Conservation (phyloP, 306 rosid species). For the Castanopsis chinensis region DNA sequence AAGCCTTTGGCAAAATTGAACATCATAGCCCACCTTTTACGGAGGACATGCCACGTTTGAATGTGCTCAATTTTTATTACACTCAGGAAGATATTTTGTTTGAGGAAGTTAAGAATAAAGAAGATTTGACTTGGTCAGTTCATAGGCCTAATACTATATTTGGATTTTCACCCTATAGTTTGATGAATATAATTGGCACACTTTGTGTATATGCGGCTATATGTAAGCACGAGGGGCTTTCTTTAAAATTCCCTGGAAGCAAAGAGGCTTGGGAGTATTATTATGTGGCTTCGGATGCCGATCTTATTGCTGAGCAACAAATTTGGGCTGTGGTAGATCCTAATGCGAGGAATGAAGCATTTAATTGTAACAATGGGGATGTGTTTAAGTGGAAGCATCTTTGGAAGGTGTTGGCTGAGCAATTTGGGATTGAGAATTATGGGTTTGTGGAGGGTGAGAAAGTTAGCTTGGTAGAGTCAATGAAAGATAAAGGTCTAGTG, state of each 20-base stretch:
- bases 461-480: too few species aligned
- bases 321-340: slow-evolving; percentile 49
- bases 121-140: slow-evolving; percentile 55
- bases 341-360: slow-evolving; percentile 19
- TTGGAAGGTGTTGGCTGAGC: too few species aligned
- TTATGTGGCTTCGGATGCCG: slow-evolving; percentile 48
- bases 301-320: slow-evolving; percentile 44
- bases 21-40: slow-evolving; percentile 54
- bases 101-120: slow-evolving; percentile 41
- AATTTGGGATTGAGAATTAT: too few species aligned
- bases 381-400: too few species aligned
- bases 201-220: slow-evolving; percentile 59
- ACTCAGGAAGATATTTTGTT: slow-evolving; percentile 39
- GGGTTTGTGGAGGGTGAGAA: background rate
- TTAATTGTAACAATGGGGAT: too few species aligned
- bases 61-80: slow-evolving; percentile 51
- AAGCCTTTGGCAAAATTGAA: slow-evolving; percentile 20
- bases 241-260: slow-evolving; percentile 52
- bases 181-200: slow-evolving; percentile 51
- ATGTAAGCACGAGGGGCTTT: slow-evolving; percentile 56
- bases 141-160: slow-evolving; percentile 51
- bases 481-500: slow-evolving; percentile 18
- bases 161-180: slow-evolving; percentile 64
- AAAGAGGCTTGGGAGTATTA: slow-evolving; percentile 49
- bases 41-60: slow-evolving; percentile 61